Percentiles rank a stretch among this genome's conserved stretches.
Evolutionary conservation across 495 filamentous ascomycete genomes (phyloP).

Genomic region (Entonaema liquescens): DNA sequence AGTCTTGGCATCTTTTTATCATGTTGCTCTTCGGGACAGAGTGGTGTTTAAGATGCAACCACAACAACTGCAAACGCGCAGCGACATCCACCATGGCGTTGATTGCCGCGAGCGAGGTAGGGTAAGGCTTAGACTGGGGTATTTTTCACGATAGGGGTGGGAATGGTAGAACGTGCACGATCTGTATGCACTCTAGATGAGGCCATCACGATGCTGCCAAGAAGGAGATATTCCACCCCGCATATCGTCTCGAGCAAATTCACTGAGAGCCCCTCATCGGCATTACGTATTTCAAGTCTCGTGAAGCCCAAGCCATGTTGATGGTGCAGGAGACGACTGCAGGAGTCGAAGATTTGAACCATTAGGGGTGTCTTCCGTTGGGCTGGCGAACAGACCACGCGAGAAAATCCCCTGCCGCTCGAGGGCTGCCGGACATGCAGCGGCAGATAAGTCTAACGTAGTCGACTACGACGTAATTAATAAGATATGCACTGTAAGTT

Average conservation of each 20-base stretch:
- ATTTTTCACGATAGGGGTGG: not conserved
- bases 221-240: conserved; percentile 24
- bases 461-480: conserved; percentile 7
- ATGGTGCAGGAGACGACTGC: not conserved
- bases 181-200: conserved; percentile 22
- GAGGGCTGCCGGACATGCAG: conserved; percentile 1
- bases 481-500: conserved; percentile 5
- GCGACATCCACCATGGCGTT: not conserved
- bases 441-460: not conserved
- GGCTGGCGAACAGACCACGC: conserved; percentile 25
- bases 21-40: not conserved
- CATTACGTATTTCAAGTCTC: conserved; percentile 17
- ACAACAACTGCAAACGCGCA: not conserved
- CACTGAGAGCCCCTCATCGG: conserved; percentile 13
- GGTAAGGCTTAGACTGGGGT: not conserved
- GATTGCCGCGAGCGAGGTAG: not conserved
- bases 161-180: conserved; percentile 12
- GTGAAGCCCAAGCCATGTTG: conserved; percentile 5
- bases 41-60: not conserved
- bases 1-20: conserved; percentile 8
- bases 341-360: conserved; percentile 1
- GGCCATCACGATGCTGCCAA: conserved; percentile 32
- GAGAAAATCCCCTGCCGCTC: conserved; percentile 28
- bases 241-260: conserved; percentile 5
- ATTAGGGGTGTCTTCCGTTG: conserved; percentile 18